phyloP scores from a whole-genome alignment of 345 rosid species.

The Linum tenue region DNA sequence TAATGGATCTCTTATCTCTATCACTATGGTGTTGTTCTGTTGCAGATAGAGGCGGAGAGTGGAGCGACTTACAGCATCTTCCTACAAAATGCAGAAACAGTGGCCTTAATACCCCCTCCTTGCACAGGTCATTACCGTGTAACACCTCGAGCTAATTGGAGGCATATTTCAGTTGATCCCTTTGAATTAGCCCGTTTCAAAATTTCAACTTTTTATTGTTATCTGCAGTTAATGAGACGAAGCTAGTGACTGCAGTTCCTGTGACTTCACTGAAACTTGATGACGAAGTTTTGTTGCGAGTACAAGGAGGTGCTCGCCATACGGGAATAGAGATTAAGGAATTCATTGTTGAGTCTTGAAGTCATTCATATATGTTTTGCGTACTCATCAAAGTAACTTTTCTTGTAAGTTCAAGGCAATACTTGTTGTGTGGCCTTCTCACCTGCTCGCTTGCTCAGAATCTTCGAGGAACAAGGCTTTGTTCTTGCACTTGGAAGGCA shows the following conservation, averaged over 20 bases:
- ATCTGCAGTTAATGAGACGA: constrained; percentile 33
- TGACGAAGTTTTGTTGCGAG: constrained; percentile 46
- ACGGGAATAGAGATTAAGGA: constrained; percentile 81
- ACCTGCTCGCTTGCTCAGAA: too few species aligned
- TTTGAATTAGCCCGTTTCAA: neutral
- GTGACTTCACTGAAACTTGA: constrained; percentile 65
- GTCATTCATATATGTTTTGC: neutral
- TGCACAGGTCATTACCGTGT: constrained; percentile 28
- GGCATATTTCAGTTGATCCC: neutral
- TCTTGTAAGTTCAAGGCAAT: too few species aligned
- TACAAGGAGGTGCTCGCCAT: constrained; percentile 78
- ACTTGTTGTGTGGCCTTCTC: too few species aligned
- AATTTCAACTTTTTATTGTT: neutral
- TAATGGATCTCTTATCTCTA: neutral
- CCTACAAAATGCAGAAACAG: constrained; percentile 81
- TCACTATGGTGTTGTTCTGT: constrained; percentile 1
- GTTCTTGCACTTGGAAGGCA: too few species aligned
- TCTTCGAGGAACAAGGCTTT: too few species aligned
- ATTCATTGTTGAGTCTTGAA: constrained; percentile 70
- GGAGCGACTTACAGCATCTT: constrained; percentile 38
- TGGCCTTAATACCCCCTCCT: constrained; percentile 49
- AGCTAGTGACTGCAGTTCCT: constrained; percentile 34
- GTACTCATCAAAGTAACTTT: too few species aligned
- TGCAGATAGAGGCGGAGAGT: constrained; percentile 39
- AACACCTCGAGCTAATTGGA: neutral